These are phyloP conservation scores for Colletotrichum sp. DNA, from an alignment of 2,329 filamentous ascomycete genomes.

Conservation along the genomic window DNA sequence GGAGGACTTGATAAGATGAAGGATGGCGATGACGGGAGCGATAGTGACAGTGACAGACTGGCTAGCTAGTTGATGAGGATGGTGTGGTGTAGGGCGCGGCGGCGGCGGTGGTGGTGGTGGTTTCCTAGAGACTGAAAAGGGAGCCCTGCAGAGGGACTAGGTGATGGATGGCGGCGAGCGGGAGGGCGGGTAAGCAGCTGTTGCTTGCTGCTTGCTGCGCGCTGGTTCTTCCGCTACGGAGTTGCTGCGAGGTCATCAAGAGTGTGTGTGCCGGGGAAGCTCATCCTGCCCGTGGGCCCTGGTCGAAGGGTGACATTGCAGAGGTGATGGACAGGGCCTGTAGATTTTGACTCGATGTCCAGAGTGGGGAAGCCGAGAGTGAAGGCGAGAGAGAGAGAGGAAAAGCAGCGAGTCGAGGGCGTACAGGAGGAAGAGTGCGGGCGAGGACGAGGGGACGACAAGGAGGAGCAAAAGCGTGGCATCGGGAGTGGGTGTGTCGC, in stretches of 20 bases:
- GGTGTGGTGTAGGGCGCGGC: not conserved
- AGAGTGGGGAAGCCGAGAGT: not conserved
- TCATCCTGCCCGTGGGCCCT: slow-evolving; percentile 13
- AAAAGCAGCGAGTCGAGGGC: not conserved
- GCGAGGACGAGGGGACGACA: not conserved
- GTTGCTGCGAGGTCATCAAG: not conserved
- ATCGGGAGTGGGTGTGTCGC: not conserved
- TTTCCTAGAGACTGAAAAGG: not conserved
- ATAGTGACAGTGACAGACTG: not conserved
- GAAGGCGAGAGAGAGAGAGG: not conserved
- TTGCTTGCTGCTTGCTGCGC: not conserved
- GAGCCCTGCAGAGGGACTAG: not conserved
- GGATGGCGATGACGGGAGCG: not conserved
- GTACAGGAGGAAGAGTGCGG: not conserved
- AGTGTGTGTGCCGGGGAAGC: slow-evolving; percentile 20
- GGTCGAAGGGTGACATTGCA: slow-evolving; percentile 12
- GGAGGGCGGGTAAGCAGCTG: not conserved
- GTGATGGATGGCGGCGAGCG: not conserved
- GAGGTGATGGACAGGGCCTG: slow-evolving; percentile 13
- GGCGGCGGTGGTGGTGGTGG: not conserved
- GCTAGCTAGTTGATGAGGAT: not conserved
- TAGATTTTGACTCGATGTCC: slow-evolving; percentile 5
- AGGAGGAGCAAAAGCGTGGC: not conserved
- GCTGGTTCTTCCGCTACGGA: not conserved
- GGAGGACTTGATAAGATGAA: slow-evolving; percentile 10